Percentiles rank a stretch among this genome's conserved stretches.
Conservation (phyloP, 768 basidiomycete species). For the Sporobolomyces pararoseus region DNA sequence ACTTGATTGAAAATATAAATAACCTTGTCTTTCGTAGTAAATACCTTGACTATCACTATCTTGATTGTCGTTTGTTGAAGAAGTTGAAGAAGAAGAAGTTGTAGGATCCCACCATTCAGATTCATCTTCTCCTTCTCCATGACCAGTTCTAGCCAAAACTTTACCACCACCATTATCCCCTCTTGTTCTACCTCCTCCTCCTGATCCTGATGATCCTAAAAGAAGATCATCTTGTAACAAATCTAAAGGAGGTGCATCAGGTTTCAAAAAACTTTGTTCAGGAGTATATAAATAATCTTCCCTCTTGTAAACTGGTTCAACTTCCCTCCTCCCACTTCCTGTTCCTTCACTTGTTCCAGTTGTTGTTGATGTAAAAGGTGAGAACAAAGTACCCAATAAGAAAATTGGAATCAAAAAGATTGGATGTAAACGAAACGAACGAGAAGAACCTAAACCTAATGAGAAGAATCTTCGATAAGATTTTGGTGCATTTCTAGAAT, state of each 20-base stretch:
- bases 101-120: constrained; percentile 34
- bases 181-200: not conserved
- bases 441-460: constrained; percentile 7
- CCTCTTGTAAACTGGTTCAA: constrained; percentile 22
- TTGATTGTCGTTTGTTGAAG: not conserved
- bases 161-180: not conserved
- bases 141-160: constrained; percentile 3
- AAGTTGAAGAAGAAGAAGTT: not conserved
- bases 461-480: not conserved
- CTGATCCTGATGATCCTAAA: not conserved
- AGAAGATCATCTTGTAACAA: not conserved
- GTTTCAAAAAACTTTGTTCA: not conserved
- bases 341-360: not conserved
- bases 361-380: not conserved
- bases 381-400: constrained; percentile 29
- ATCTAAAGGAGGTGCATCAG: constrained; percentile 27
- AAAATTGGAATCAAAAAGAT: constrained; percentile 41
- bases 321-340: not conserved
- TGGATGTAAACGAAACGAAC: constrained; percentile 34
- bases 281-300: constrained; percentile 9
- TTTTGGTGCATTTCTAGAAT: not conserved
- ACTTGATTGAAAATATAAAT: constrained; percentile 22
- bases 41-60: not conserved
- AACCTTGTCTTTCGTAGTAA: constrained; percentile 20
- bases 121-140: constrained; percentile 18